Evolutionary conservation across 1,284 basidiomycete genomes (phyloP), one percentile per base, ranked within the genome.

Genomic region (Rhodotorula sp.): DNA sequence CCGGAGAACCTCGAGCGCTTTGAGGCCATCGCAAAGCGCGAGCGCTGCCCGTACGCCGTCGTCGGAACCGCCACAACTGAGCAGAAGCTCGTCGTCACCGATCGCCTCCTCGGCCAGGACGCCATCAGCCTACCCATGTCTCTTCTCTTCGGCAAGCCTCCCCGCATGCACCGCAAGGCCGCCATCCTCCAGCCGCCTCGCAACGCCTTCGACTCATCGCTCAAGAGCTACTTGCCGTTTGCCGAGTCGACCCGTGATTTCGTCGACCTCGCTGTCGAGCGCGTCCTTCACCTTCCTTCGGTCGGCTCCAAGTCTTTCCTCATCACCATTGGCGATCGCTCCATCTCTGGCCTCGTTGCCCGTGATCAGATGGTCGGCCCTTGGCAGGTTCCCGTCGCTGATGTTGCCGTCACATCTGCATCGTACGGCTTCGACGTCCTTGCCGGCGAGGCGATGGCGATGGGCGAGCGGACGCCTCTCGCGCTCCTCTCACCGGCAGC

Each of bases 321-420:
- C 62, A 95, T 99, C 81, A 99, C 96, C 59, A 99, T 99, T 70
- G 95, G 96, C 46, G 95, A 99, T 80, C 88, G 95, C 62, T 86
- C 89, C 56, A 90, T 99, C 79, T 94, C 94, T 0, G 96, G 95
- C 61, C 88, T 99, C 52, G 93, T 98, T 68, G 88, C 90, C 15
- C 87, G 96, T 60, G 95, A 99, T 80, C 95, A 99, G 82, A 98
- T 99, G 95, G 92, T 98, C 29, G 96, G 95, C 0, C 95, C 94
- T 0, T 99, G 92, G 90, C 95, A 99, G 82, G 91, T 97, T 7
- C 95, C 95, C 47, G 93, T 98, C 10, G 91, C 96, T 24, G 95
- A 99, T 76, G 95, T 98, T 55, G 94, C 95, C 9, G 93, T 98
- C 59, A 99, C 95, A 3, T 89, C 91, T 32, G 86, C 92, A 0